Conservation (phyloP, 495 filamentous ascomycete genomes). For the Podospora didyma region DNA sequence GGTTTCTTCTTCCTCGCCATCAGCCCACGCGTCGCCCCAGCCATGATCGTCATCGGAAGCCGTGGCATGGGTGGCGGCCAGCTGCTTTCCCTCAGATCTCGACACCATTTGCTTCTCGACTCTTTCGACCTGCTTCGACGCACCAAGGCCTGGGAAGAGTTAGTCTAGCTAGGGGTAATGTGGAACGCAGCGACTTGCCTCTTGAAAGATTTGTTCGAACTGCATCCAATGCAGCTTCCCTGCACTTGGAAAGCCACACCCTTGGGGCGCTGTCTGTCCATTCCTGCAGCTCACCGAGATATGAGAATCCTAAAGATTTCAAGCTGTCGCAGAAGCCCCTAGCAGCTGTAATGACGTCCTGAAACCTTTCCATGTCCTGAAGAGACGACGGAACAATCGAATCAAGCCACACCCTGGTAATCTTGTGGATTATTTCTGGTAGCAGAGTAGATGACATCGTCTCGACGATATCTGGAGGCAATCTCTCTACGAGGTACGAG, state of each 20-base stretch:
- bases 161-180: not conserved
- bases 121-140: constrained; percentile 66
- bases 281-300: constrained; percentile 63
- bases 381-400: constrained; percentile 70
- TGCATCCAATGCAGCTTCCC: constrained; percentile 68
- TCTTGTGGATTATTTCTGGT: constrained; percentile 57
- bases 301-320: constrained; percentile 60
- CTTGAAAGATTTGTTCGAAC: constrained; percentile 63
- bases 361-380: constrained; percentile 63
- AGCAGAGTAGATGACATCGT: constrained; percentile 65
- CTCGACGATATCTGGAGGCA: constrained; percentile 60
- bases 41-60: constrained; percentile 53
- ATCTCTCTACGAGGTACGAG: constrained; percentile 56
- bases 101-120: constrained; percentile 79
- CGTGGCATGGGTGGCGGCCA: constrained; percentile 50
- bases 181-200: constrained; percentile 18
- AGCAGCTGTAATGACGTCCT: constrained; percentile 57
- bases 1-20: constrained; percentile 40
- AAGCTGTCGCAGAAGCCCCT: constrained; percentile 59
- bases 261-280: constrained; percentile 78
- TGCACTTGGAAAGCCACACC: constrained; percentile 82
- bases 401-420: constrained; percentile 71
- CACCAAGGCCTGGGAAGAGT: constrained; percentile 41
- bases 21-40: constrained; percentile 75
- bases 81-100: constrained; percentile 56